Evolutionary conservation across 768 basidiomycete species (phyloP), one percentile per base, ranked within the genome.

Genomic region (Trichaptum fuscoviolaceum): DNA sequence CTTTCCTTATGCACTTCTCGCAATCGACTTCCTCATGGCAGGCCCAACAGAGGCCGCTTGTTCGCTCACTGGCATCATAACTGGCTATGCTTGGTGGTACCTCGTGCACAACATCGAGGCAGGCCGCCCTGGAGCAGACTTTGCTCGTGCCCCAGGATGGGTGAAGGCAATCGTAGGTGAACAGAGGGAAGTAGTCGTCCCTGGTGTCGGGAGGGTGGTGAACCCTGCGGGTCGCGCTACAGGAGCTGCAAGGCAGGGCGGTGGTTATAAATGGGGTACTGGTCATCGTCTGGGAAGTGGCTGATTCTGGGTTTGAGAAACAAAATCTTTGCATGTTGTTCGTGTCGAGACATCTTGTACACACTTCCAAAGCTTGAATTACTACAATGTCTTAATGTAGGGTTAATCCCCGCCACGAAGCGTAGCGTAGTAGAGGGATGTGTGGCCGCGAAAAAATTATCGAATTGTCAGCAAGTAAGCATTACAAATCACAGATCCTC

Each of bases 81-180:
- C 88, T 1, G 93, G 93, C 0, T 92, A 95, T 73, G 73, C 85
- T 9, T 95, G 92, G 90, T 93, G 89, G 87, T 91, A 87, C 87
- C 73, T 78, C 26, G 81, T 92, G 8, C 87, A 87, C 82, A 83
- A 85, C 26, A 77, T 78, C 35, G 77, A 75, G 20, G 73, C 80
- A n/a, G 81, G 71, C 82, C 27, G 74, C 73, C 7, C 74, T 10
- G 81, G 86, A 0, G 70, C 76, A 20, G 57, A 66, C 24, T 81
- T 73, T 65, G 85, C 77, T n/a, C 75, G 69, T 59, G 90, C 89
- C 25, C 90, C 89, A 9, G 71, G 68, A 35, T 93, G 86, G 89
- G 68, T 90, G 72, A 79, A 77, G 68, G 76, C 75, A 25, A 75
- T 80, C 65, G 77, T 89, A 67, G 85, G 84, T 3, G 80, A 70